phyloP scores from a whole-genome alignment of 2,329 filamentous ascomycete species.

The Botrytis tulipae region DNA sequence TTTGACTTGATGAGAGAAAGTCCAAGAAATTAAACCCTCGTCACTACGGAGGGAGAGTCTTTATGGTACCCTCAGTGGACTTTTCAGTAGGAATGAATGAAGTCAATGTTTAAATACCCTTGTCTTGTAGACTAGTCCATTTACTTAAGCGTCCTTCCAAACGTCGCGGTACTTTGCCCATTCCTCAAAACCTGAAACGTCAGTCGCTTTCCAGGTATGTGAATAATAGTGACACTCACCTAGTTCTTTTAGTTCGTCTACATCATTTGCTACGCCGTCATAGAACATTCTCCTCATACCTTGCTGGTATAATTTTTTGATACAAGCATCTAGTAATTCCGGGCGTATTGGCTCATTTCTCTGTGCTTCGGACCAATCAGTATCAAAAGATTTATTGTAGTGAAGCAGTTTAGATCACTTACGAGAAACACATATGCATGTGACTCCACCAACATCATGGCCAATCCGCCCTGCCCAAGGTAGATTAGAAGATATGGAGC shows the following conservation, averaged over 20 bases:
- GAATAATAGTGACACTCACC: slow-evolving; percentile 43
- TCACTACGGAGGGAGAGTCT: slow-evolving; percentile 1
- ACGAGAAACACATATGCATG: slow-evolving; percentile 61
- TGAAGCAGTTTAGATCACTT: slow-evolving; percentile 34
- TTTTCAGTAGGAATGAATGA: background rate
- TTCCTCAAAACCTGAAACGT: slow-evolving; percentile 51
- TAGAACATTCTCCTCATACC: slow-evolving; percentile 56
- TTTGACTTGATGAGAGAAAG: background rate
- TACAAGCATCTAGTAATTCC: slow-evolving; percentile 53
- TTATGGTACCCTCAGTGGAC: background rate
- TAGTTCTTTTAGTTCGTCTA: slow-evolving; percentile 51
- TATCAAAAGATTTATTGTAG: background rate
- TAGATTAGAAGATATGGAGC: slow-evolving; percentile 49
- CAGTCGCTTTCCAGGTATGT: background rate
- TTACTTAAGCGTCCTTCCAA: slow-evolving; percentile 44
- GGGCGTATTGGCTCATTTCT: slow-evolving; percentile 49
- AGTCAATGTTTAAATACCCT: background rate
- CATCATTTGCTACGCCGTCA: slow-evolving; percentile 52
- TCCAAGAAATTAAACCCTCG: background rate
- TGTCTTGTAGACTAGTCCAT: background rate
- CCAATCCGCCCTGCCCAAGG: slow-evolving; percentile 55
- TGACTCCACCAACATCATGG: slow-evolving; percentile 53
- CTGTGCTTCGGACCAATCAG: slow-evolving; percentile 25
- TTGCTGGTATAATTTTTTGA: slow-evolving; percentile 46
- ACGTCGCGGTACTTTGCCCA: slow-evolving; percentile 58